These are phyloP conservation scores for Spathaspora sp. DNA, from an alignment of 805 yeast species.

Conservation along the genomic window DNA sequence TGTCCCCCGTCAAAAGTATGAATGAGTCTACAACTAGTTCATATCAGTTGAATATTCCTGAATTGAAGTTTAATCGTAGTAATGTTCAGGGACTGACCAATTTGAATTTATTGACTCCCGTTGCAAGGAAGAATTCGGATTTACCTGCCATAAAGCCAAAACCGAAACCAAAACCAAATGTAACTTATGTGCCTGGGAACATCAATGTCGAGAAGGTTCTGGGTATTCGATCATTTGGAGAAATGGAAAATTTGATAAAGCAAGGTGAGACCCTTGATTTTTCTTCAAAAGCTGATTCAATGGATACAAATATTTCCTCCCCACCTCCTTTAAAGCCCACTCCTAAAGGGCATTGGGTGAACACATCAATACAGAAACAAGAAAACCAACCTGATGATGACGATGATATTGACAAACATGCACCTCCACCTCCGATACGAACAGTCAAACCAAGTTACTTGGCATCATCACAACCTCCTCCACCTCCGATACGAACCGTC, in stretches of 20 bases:
- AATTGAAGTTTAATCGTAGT: constrained; percentile 7
- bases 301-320: neutral
- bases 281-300: neutral
- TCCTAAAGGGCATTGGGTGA: neutral
- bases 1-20: constrained; percentile 16
- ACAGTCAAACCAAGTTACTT: constrained; percentile 7
- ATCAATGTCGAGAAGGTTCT: neutral
- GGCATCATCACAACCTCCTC: constrained; percentile 1
- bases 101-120: constrained; percentile 6
- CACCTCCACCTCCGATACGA: neutral
- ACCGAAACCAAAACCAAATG: constrained; percentile 11
- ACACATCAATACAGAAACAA: neutral
- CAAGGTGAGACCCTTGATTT: neutral
- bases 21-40: neutral
- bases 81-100: constrained; percentile 9
- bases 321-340: neutral
- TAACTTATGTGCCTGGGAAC: neutral
- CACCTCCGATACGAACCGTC: constrained; percentile 1
- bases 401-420: neutral
- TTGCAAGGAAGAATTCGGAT: constrained; percentile 5
- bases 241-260: constrained; percentile 18
- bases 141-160: constrained; percentile 9
- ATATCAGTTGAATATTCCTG: constrained; percentile 5
- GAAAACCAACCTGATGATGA: neutral
- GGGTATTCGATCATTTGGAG: constrained; percentile 16